Evolutionary conservation across 768 basidiomycete genomes (phyloP).

Genomic region (Tulasnella sp.): DNA sequence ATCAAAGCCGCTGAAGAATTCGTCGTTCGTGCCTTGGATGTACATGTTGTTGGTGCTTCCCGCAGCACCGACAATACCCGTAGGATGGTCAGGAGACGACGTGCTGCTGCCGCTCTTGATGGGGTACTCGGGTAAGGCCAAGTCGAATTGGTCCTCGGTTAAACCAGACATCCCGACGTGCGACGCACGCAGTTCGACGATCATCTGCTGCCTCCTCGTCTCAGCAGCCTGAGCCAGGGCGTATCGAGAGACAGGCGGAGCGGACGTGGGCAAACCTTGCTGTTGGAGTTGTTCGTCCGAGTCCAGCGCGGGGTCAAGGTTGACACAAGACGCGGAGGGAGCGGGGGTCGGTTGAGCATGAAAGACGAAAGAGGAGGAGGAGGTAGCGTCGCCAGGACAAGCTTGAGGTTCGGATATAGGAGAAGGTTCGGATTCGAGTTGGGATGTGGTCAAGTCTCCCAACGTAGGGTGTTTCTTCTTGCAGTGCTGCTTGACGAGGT

Average conservation of each 20-base stretch:
- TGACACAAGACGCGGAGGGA: not conserved
- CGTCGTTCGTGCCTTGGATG: not conserved
- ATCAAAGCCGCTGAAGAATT: not conserved
- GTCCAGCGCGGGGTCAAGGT: not conserved
- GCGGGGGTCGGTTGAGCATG: not conserved
- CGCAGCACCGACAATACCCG: not conserved
- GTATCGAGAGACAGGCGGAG: not conserved
- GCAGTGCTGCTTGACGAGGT: conserved; percentile 8
- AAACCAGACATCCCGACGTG: not conserved
- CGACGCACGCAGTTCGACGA: not conserved
- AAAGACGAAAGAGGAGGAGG: not conserved
- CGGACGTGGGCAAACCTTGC: not conserved
- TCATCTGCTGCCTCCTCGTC: not conserved
- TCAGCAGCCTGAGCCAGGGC: not conserved
- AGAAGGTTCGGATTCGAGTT: not conserved
- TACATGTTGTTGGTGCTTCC: not conserved
- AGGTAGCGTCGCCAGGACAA: not conserved
- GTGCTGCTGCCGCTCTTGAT: not conserved
- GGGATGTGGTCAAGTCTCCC: not conserved
- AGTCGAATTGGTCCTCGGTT: not conserved
- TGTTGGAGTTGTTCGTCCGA: not conserved
- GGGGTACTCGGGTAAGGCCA: not conserved
- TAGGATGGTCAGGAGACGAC: not conserved
- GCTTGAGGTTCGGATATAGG: not conserved
- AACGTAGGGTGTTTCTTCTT: not conserved